Evolutionary conservation across 768 basidiomycete genomes (phyloP).

Genomic region (Rhodotorula toruloides): DNA sequence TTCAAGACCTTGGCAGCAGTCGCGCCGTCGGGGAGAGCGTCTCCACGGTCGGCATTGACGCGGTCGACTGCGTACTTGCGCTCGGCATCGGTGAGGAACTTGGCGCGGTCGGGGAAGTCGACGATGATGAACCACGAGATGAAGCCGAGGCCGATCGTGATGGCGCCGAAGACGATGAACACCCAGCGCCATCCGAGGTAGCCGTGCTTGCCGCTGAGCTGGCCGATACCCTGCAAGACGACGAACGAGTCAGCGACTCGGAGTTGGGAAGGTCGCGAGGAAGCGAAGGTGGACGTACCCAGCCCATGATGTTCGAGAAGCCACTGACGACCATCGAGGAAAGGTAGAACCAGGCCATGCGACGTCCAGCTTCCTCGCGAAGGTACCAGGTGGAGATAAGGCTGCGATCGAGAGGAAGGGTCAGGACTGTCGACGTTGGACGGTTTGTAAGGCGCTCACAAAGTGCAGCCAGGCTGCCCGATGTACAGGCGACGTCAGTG

Average conservation of each 20-base stretch:
- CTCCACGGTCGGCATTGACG: slow-evolving; percentile 44
- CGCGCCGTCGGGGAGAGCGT: slow-evolving; percentile 42
- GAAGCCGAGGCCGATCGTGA: slow-evolving; percentile 41
- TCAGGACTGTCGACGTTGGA: slow-evolving; percentile 35
- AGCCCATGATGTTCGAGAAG: slow-evolving; percentile 40
- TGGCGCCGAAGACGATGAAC: slow-evolving; percentile 18
- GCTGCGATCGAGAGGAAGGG: slow-evolving; percentile 16
- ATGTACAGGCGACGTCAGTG: background rate
- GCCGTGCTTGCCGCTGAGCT: slow-evolving; percentile 22
- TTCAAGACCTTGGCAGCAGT: slow-evolving; percentile 24
- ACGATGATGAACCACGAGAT: slow-evolving; percentile 38
- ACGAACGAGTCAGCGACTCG: background rate
- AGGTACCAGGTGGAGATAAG: slow-evolving; percentile 43
- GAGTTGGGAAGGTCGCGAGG: background rate
- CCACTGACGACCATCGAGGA: slow-evolving; percentile 45
- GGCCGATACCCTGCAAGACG: slow-evolving; percentile 28
- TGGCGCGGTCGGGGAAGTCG: slow-evolving; percentile 46
- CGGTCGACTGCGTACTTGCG: slow-evolving; percentile 37
- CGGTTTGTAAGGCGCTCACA: background rate
- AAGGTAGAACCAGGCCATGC: slow-evolving; percentile 45
- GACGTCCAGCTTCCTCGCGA: slow-evolving; percentile 42
- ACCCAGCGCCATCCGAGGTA: slow-evolving; percentile 40
- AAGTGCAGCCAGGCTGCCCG: slow-evolving; percentile 1
- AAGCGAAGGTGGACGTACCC: background rate
- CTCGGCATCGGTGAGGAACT: slow-evolving; percentile 43